Percentiles rank a stretch among this genome's conserved stretches.
Conservation (phyloP, 768 basidiomycete genomes). For the Xerocomellus amylosporus region DNA sequence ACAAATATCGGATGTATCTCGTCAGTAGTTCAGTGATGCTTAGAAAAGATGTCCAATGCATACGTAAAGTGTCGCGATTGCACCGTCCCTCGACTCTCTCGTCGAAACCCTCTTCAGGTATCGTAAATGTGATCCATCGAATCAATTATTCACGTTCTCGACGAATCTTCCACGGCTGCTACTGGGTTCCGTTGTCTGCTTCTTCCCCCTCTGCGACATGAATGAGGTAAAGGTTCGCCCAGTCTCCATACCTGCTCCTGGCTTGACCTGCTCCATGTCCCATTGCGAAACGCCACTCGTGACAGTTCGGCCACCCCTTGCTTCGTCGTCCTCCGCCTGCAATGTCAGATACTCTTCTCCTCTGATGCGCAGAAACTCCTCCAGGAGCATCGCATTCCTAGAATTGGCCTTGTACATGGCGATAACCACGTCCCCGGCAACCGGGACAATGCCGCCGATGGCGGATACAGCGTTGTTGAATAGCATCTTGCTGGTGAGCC, state of each 20-base stretch:
- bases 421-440: conserved; percentile 72
- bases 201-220: conserved; percentile 17
- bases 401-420: conserved; percentile 86
- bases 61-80: not conserved
- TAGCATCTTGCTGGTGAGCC: conserved; percentile 73
- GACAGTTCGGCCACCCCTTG: conserved; percentile 8
- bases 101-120: not conserved
- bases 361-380: conserved; percentile 77
- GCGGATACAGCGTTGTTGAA: conserved; percentile 72
- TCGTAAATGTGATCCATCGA: not conserved
- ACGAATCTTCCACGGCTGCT: conserved; percentile 37
- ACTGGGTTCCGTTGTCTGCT: conserved; percentile 18
- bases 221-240: conserved; percentile 29
- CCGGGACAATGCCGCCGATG: conserved; percentile 63
- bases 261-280: conserved; percentile 47
- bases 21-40: not conserved
- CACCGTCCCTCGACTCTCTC: not conserved
- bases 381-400: conserved; percentile 81
- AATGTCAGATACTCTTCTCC: conserved; percentile 68
- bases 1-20: not conserved
- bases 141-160: conserved; percentile 32
- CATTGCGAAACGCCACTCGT: conserved; percentile 25
- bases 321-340: conserved; percentile 36
- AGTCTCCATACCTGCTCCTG: conserved; percentile 48
- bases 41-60: not conserved